Evolutionary conservation across 257 asterid genomes (phyloP), one percentile per base, ranked within the genome.

Genomic region (Capsicum rhomboideum): DNA sequence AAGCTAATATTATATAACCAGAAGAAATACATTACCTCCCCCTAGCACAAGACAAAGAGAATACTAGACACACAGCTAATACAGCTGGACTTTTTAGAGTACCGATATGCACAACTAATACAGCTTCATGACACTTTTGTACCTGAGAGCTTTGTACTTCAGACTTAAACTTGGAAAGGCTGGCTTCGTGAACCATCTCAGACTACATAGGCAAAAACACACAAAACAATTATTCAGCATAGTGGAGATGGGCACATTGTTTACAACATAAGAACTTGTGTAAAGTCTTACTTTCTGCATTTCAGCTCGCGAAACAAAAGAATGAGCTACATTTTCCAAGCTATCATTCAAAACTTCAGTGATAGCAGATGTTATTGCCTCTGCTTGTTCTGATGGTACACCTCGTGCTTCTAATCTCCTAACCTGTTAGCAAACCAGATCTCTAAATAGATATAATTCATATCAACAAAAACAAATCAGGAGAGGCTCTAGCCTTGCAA

Each of bases 111-210:
- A 50, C 46, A 46, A 75, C 59, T 75, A 75, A 75, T 2, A 77
- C n/a, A 77, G 63, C 44, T 50, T 77, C 63, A 49, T 77, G 63
- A 50, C 46, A 18, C 58, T 50, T 23, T 14, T 80, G 46, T 88
- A 92, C 97, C 93, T 90, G 92, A 74, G 93, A 91, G 88, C 87
- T 90, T 80, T 90, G 86, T 34, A 92, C 90, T 85, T 91, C 93
- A 20, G 93, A 89, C 87, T 88, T 89, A 55, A 92, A 92, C 86
- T 85, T 91, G 83, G 90, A 80, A 63, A 90, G 87, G 82, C 83
- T 89, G 68, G 92, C 85, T 82, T 91, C 93, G 55, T 89, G 94
- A 20, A 74, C 28, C 93, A 89, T 87, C 82, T 84, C 88, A 77
- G 84, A 89, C 97, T 92, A 87, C 84, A 79, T 83, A 78, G 18